phyloP scores from a whole-genome alignment of 1,139 yeast species.

The Casaregolazyma suthepensis region DNA sequence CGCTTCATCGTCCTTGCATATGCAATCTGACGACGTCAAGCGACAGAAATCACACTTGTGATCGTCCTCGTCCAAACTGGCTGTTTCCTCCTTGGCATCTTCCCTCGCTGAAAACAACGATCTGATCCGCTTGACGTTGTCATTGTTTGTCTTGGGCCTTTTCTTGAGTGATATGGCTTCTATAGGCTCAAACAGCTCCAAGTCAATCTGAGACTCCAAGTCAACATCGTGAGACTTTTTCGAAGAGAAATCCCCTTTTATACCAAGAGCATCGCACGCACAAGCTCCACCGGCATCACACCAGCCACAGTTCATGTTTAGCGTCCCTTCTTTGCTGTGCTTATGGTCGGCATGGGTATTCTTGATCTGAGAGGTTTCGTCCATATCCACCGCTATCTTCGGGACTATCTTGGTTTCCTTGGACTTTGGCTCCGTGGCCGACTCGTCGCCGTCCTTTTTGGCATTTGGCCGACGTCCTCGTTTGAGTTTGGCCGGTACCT shows the following conservation, averaged over 20 bases:
- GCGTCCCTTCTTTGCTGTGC: neutral
- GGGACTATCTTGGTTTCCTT: neutral
- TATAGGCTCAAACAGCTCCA: constrained; percentile 19
- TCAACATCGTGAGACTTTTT: constrained; percentile 2
- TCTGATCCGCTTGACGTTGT: constrained; percentile 1
- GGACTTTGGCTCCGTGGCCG: neutral
- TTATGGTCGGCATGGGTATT: neutral
- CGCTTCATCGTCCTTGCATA: constrained; percentile 1
- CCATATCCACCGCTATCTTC: neutral
- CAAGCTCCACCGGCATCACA: constrained; percentile 30
- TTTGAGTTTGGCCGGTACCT: constrained; percentile 81
- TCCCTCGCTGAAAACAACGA: neutral
- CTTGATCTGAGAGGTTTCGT: neutral
- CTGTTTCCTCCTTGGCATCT: constrained; percentile 10
- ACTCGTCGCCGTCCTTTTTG: neutral
- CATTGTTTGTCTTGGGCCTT: constrained; percentile 4
- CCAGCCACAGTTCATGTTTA: constrained; percentile 25
- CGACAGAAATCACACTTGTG: constrained; percentile 3
- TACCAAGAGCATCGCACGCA: constrained; percentile 30
- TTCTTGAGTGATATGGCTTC: constrained; percentile 24
- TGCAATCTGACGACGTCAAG: neutral
- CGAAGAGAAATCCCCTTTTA: constrained; percentile 13
- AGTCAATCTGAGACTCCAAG: constrained; percentile 11
- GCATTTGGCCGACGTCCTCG: constrained; percentile 80
- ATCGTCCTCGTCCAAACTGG: neutral